Evolutionary conservation across 108 stramenopile genomes (phyloP), one percentile per base, ranked within the genome.

Genomic region (Aurantiochytrium sp.): DNA sequence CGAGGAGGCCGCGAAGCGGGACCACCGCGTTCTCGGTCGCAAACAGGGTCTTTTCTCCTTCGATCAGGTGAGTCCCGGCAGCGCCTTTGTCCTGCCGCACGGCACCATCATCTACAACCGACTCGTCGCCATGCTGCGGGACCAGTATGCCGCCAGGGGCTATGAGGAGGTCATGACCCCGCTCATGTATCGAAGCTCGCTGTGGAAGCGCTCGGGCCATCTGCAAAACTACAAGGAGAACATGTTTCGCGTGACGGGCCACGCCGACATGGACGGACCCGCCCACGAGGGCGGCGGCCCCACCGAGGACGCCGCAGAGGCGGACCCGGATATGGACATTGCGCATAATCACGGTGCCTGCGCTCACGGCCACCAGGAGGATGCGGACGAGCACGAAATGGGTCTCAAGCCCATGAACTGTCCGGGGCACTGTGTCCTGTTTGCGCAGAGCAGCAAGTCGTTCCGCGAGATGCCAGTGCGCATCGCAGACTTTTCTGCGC

Each of bases 171-270:
- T 99, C 31, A 97, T 96, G 93, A 95, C 97, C n/a, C 98, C 98
- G 30, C 98, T 98, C 91, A 96, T 99, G 89, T 98, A 97, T 88
- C 97, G 97, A 90, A 89, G 97, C 39, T 89, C 97, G 85, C 93
- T 99, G 54, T 99, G 98, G 98, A 98, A 99, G 93, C 97, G 97
- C 12, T 96, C 96, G 4, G 98, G 98, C 17, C 98, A 99, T 90
- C 97, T 93, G 89, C 97, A 98, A 87, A 97, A 98, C 90, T 99
- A 99, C 94, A 81, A 90, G 37, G 93, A 97, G 54, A 97, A 97
- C 86, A 99, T 99, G 98, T 99, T 98, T 65, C 36, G 41, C 5
- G 87, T 65, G 24, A 5, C 87, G 10, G 59, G 30, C 5, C 55
- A 30, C 31, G 34, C 6, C 4, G 42, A 48, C n/a, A 3, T 12